These are phyloP conservation scores for Penicillium sp. DNA, from an alignment of 2,329 filamentous ascomycete genomes.

Conservation along the genomic window DNA sequence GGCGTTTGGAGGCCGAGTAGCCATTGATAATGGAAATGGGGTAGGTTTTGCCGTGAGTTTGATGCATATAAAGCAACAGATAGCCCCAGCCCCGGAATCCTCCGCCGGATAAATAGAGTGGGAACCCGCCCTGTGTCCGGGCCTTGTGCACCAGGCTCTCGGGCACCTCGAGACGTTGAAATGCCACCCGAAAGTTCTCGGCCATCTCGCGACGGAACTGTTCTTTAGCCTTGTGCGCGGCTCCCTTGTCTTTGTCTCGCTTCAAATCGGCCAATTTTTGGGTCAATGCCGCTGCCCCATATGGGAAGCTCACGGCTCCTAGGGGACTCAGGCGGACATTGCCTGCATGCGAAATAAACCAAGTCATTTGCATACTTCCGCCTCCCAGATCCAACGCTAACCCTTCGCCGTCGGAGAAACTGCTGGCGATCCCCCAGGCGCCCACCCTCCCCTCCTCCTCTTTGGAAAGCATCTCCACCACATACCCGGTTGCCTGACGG, in stretches of 20 bases:
- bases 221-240: constrained; percentile 40
- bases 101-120: constrained; percentile 78
- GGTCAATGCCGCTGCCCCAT: constrained; percentile 61
- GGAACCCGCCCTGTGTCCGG: constrained; percentile 48
- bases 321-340: constrained; percentile 48
- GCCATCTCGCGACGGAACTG: constrained; percentile 42
- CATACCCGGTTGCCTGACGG: constrained; percentile 54
- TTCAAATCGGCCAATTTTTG: constrained; percentile 49
- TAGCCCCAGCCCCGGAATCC: constrained; percentile 86
- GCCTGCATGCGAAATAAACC: constrained; percentile 53
- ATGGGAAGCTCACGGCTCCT: constrained; percentile 60
- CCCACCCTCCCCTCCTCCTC: constrained; percentile 74
- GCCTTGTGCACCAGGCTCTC: constrained; percentile 44
- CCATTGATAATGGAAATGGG: constrained; percentile 75
- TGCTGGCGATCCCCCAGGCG: constrained; percentile 73
- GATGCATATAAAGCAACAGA: constrained; percentile 71
- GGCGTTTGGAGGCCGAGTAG: constrained; percentile 54
- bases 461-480: constrained; percentile 67
- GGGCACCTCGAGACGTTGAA: constrained; percentile 54
- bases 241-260: constrained; percentile 34
- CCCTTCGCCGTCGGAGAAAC: constrained; percentile 62
- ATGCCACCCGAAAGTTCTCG: constrained; percentile 54
- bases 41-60: constrained; percentile 58
- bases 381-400: constrained; percentile 78
- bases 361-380: constrained; percentile 62